Percentiles rank a stretch among this genome's conserved stretches.
These are phyloP conservation scores for Jackrogersella minutella DNA, from an alignment of 495 filamentous ascomycete genomes.

Conservation along the genomic window DNA sequence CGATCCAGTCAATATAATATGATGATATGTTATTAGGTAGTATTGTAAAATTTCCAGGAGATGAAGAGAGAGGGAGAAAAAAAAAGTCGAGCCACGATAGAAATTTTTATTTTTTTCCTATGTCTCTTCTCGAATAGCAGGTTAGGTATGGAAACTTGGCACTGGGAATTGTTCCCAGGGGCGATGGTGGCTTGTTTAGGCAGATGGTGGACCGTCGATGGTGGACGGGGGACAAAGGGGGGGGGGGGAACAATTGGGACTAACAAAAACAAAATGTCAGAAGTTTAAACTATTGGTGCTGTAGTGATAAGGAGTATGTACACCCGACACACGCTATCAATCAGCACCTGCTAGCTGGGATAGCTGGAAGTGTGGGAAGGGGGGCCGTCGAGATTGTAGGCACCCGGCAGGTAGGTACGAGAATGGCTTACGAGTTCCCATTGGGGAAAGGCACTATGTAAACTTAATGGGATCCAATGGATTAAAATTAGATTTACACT, in stretches of 20 bases:
- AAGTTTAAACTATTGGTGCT: constrained; percentile 12
- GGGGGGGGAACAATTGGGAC: neutral
- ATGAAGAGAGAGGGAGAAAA: too few species aligned
- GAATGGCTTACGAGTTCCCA: neutral
- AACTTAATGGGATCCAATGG: neutral
- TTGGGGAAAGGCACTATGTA: neutral
- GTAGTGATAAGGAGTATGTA: constrained; percentile 18
- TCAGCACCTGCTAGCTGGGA: too few species aligned
- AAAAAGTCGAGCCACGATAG: constrained; percentile 24
- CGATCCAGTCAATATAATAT: constrained; percentile 20
- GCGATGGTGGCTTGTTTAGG: constrained; percentile 10
- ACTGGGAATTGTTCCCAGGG: constrained; percentile 21
- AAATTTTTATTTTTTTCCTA: too few species aligned
- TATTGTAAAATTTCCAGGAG: constrained; percentile 33
- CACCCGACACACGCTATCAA: too few species aligned
- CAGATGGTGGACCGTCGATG: constrained; percentile 23
- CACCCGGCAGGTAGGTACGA: neutral
- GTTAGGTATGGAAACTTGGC: constrained; percentile 38
- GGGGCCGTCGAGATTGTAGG: neutral
- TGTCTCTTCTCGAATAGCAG: constrained; percentile 1
- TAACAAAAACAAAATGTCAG: constrained; percentile 25
- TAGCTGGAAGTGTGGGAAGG: too few species aligned
- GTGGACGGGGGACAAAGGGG: constrained; percentile 11
- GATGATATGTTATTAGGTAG: constrained; percentile 28
- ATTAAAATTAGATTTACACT: constrained; percentile 30